Evolutionary conservation across 176 grass and related monocot species (phyloP).

Genomic region (Triticum turgidum): DNA sequence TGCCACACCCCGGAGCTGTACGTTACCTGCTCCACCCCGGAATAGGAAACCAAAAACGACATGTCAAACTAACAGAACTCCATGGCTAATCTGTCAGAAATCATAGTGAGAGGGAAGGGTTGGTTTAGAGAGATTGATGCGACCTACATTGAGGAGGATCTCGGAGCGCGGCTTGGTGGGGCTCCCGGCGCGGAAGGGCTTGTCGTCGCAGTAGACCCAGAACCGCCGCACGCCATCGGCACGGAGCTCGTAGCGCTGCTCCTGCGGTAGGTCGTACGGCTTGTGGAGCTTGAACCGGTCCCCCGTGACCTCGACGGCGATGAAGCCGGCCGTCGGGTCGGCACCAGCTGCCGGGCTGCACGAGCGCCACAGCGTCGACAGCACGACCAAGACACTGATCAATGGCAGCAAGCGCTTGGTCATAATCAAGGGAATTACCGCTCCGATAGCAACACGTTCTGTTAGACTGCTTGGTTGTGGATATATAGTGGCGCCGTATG

Average conservation of each 20-base stretch:
- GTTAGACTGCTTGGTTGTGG: not conserved
- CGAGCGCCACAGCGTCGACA: not conserved
- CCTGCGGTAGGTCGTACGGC: slow-evolving; percentile 35
- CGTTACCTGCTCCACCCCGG: not conserved
- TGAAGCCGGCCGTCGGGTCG: slow-evolving; percentile 45
- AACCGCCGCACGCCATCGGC: slow-evolving; percentile 31
- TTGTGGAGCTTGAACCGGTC: slow-evolving; percentile 39
- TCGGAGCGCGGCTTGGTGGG: slow-evolving; percentile 39
- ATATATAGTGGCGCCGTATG: not conserved
- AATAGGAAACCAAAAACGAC: not conserved
- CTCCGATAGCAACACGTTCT: not conserved
- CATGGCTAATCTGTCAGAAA: not conserved
- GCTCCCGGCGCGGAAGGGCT: slow-evolving; percentile 21
- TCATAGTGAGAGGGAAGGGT: not conserved
- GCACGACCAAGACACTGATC: not conserved
- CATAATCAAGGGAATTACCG: not conserved
- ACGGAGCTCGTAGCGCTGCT: slow-evolving; percentile 26
- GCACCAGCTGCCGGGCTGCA: not conserved
- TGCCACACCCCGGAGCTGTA: slow-evolving; percentile 52
- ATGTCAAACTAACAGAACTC: not conserved
- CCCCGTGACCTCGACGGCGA: slow-evolving; percentile 22
- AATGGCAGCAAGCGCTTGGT: not conserved
- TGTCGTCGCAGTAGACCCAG: slow-evolving; percentile 49
- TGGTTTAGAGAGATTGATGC: not conserved
- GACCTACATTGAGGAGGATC: slow-evolving; percentile 29